These are phyloP conservation scores for Coffea humblotiana DNA, from an alignment of 305 asterid species.

Conservation along the genomic window DNA sequence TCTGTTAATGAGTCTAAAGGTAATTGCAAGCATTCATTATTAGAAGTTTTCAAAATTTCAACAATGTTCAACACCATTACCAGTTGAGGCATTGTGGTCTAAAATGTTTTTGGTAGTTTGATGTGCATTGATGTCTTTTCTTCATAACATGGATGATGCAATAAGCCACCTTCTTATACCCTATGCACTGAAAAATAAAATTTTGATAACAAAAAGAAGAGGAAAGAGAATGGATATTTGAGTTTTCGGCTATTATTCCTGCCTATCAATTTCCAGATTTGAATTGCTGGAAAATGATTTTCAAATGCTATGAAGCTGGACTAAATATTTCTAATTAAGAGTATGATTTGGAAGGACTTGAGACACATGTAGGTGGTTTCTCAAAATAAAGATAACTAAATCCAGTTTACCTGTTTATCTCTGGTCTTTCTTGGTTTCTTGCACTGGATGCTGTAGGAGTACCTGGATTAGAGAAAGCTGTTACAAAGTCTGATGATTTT, in stretches of 20 bases:
- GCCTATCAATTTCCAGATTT: not conserved
- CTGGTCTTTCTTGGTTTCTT: slow-evolving; percentile 9
- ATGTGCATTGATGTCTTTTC: not conserved
- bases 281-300: no score
- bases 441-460: slow-evolving; percentile 34
- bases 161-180: not conserved
- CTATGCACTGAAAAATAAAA: not conserved
- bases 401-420: slow-evolving; percentile 6
- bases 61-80: no score
- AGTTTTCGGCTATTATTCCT: not conserved
- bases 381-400: not conserved
- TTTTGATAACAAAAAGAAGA: not conserved
- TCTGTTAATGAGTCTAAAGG: slow-evolving; percentile 29
- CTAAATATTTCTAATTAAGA: not conserved
- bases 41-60: not conserved
- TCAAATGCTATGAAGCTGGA: slow-evolving; percentile 1
- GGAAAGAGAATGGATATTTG: not conserved
- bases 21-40: slow-evolving; percentile 40
- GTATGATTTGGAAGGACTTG: not conserved
- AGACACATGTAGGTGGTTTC: not conserved
- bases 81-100: not conserved
- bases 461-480: slow-evolving; percentile 28
- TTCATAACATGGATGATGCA: not conserved
- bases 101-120: not conserved
- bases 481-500: slow-evolving; percentile 25